These are phyloP conservation scores for Ceratonia siliqua DNA, from an alignment of 306 rosid genomes.

Conservation along the genomic window DNA sequence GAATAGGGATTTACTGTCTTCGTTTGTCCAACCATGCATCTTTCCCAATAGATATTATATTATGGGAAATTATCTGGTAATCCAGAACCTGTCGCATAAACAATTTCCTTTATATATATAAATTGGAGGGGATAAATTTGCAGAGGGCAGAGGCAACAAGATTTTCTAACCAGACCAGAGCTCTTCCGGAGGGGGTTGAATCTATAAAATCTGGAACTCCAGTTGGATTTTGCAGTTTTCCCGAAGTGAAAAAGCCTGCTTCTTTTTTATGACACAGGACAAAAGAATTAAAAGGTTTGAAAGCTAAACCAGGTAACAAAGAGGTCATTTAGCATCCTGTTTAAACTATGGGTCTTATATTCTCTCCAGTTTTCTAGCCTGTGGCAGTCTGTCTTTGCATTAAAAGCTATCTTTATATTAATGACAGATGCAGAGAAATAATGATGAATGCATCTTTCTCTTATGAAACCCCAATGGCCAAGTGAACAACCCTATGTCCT, in stretches of 20 bases:
- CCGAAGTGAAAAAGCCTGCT: constrained; percentile 16
- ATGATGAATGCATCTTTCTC: constrained; percentile 54
- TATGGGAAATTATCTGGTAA: no score
- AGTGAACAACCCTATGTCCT: constrained; percentile 66
- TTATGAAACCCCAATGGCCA: constrained; percentile 40
- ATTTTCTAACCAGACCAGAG: not conserved
- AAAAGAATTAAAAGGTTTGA: constrained; percentile 41
- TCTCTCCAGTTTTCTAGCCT: constrained; percentile 47
- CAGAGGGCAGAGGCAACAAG: not conserved
- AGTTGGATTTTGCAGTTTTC: constrained; percentile 32
- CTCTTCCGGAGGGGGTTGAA: not conserved
- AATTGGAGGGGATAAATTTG: no score
- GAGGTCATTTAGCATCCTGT: constrained; percentile 33
- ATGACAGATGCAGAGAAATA: constrained; percentile 61
- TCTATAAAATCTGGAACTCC: constrained; percentile 7
- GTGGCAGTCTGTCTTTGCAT: constrained; percentile 53
- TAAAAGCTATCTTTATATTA: constrained; percentile 48
- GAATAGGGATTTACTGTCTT: no score
- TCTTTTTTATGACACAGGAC: constrained; percentile 35
- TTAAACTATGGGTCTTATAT: constrained; percentile 54
- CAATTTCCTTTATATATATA: no score
- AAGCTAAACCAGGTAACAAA: constrained; percentile 53
- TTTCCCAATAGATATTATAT: no score
- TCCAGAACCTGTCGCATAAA: no score
- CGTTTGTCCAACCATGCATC: no score